Percentiles rank a stretch among this genome's conserved stretches.
These are phyloP conservation scores for Blumeria hordei DNA, from an alignment of 2,329 filamentous ascomycete species.

Conservation along the genomic window DNA sequence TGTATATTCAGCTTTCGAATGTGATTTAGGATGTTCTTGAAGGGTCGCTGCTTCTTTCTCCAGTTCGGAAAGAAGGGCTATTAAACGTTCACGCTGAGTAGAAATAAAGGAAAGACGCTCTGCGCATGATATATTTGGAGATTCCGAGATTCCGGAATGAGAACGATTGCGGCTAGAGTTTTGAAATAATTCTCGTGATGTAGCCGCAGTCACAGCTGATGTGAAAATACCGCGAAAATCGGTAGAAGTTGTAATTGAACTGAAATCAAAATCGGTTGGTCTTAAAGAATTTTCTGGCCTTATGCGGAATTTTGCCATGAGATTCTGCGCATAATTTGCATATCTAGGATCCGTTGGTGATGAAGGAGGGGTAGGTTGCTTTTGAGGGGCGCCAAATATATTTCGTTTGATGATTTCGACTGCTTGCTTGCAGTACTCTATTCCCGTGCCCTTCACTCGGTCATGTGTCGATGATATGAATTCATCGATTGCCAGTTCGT, in stretches of 20 bases:
- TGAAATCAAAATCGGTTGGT: constrained; percentile 10
- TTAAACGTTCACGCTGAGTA: constrained; percentile 55
- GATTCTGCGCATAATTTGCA: constrained; percentile 45
- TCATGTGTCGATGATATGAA: constrained; percentile 69
- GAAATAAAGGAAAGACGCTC: constrained; percentile 53
- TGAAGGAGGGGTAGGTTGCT: constrained; percentile 20
- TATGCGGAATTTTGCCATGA: constrained; percentile 70
- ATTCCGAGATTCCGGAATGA: constrained; percentile 40
- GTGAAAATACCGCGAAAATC: constrained; percentile 64
- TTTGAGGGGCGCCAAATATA: constrained; percentile 51
- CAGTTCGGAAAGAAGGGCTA: constrained; percentile 49
- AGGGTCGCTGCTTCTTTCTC: constrained; percentile 53
- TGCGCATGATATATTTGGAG: constrained; percentile 38
- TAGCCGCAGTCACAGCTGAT: constrained; percentile 36
- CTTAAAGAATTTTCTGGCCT: constrained; percentile 38
- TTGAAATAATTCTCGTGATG: constrained; percentile 9
- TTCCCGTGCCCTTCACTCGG: constrained; percentile 48
- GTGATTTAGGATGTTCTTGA: constrained; percentile 14
- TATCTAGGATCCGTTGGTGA: constrained; percentile 21
- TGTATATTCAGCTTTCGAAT: constrained; percentile 5
- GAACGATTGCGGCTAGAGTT: constrained; percentile 21
- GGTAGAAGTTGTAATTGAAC: constrained; percentile 21
- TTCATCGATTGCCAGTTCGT: constrained; percentile 73
- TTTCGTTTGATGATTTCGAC: constrained; percentile 52
- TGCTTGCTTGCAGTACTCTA: constrained; percentile 47